phyloP scores from a whole-genome alignment of 352 stramenopile species.

The Phytophthora chlamydospora region DNA sequence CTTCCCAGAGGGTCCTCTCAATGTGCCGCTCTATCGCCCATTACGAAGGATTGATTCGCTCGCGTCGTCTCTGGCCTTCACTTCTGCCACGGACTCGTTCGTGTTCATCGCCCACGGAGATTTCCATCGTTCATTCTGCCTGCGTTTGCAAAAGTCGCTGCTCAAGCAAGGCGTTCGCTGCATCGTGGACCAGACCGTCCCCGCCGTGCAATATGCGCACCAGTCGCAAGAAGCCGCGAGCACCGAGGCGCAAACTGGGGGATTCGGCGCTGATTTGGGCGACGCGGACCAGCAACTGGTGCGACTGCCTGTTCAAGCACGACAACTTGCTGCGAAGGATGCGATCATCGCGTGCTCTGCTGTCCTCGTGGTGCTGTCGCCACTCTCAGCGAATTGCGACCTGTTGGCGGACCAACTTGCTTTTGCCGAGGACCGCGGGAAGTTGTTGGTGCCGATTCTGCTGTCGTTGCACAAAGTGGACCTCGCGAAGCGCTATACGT shows the following conservation, averaged over 20 bases:
- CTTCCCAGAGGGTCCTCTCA: constrained; percentile 23
- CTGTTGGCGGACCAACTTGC: constrained; percentile 77
- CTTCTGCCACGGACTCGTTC: constrained; percentile 40
- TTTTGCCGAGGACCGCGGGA: constrained; percentile 82
- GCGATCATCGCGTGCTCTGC: constrained; percentile 70
- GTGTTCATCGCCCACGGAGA: constrained; percentile 83
- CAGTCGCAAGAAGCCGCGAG: constrained; percentile 24
- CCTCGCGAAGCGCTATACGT: constrained; percentile 80
- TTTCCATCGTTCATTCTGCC: constrained; percentile 72
- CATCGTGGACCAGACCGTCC: constrained; percentile 59
- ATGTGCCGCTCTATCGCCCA: constrained; percentile 29
- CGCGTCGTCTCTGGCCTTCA: constrained; percentile 30
- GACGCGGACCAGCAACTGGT: constrained; percentile 15
- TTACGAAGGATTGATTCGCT: constrained; percentile 28
- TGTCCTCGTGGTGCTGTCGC: constrained; percentile 74
- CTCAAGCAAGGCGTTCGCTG: constrained; percentile 63
- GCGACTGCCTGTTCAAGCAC: constrained; percentile 52
- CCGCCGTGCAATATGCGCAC: constrained; percentile 54
- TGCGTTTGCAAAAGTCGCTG: constrained; percentile 59
- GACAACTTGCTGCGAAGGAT: constrained; percentile 78
- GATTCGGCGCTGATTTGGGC: constrained; percentile 19
- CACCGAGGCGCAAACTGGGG: constrained; percentile 14
- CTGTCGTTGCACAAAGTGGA: constrained; percentile 78
- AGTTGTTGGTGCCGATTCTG: constrained; percentile 73
- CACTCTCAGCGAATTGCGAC: constrained; percentile 70